Percentiles rank a stretch among this genome's conserved stretches.
phyloP scores from a whole-genome alignment of 495 filamentous ascomycete species.

The Xylaria curta region DNA sequence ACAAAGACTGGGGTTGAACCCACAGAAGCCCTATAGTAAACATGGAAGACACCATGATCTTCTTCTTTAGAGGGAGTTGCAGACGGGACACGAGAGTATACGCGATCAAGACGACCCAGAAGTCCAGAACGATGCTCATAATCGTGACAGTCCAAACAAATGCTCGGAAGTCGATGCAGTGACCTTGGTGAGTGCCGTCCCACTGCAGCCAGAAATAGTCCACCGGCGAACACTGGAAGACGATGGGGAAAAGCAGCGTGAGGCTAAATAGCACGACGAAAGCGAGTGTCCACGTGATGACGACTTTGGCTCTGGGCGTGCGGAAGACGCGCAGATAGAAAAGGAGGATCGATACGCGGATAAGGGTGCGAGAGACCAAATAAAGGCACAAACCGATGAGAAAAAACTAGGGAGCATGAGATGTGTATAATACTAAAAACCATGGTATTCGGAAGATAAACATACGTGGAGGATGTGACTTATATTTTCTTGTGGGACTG shows the following conservation, averaged over 20 bases:
- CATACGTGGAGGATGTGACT: conserved; percentile 32
- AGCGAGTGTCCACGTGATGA: conserved; percentile 22
- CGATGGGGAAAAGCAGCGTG: conserved; percentile 24
- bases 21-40: conserved; percentile 60
- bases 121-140: conserved; percentile 60
- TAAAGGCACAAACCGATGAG: background rate
- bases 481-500: conserved; percentile 53
- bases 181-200: conserved; percentile 36
- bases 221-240: conserved; percentile 43
- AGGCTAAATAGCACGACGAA: conserved; percentile 29
- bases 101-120: conserved; percentile 54
- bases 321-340: conserved; percentile 9
- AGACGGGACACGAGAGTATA: conserved; percentile 44
- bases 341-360: conserved; percentile 16
- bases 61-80: conserved; percentile 52
- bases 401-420: background rate
- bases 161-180: conserved; percentile 32
- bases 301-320: conserved; percentile 9
- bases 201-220: conserved; percentile 38
- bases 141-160: conserved; percentile 53
- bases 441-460: background rate
- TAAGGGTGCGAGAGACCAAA: background rate
- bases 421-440: background rate
- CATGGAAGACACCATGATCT: conserved; percentile 56
- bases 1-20: conserved; percentile 14